phyloP scores from a whole-genome alignment of 2,329 filamentous ascomycete species.

The Neonectria coccinea region DNA sequence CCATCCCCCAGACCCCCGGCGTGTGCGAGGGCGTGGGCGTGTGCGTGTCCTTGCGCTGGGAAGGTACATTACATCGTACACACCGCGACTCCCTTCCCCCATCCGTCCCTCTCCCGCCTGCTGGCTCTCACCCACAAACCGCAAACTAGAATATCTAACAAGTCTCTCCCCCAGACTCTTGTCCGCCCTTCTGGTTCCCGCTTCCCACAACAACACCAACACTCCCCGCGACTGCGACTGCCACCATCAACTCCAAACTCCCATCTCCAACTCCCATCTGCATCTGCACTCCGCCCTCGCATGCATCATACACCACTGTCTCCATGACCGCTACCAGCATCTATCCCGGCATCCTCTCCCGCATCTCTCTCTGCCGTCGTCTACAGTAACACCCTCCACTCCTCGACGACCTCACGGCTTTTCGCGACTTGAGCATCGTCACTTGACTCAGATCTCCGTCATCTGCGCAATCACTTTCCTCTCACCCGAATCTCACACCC shows the following conservation, averaged over 20 bases:
- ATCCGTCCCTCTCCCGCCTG: conserved; percentile 42
- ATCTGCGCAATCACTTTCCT: conserved; percentile 4
- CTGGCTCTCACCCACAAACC: conserved; percentile 37
- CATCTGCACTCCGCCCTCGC: conserved; percentile 32
- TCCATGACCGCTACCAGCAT: conserved; percentile 42
- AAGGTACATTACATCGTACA: conserved; percentile 41
- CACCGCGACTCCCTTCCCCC: conserved; percentile 47
- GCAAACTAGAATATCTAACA: conserved; percentile 46
- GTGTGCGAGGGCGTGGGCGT: conserved; percentile 23
- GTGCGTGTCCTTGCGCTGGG: conserved; percentile 35
- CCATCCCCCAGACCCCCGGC: conserved; percentile 20
- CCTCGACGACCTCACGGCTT: conserved; percentile 21
- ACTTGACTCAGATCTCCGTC: not conserved
- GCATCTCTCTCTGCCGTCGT: conserved; percentile 32
- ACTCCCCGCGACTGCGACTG: conserved; percentile 22
- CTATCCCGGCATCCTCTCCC: conserved; percentile 31
- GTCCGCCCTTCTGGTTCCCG: conserved; percentile 31
- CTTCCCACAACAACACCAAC: conserved; percentile 41
- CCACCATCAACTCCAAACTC: not conserved
- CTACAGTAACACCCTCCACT: conserved; percentile 35
- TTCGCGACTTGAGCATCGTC: conserved; percentile 9
- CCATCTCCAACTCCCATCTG: conserved; percentile 24
- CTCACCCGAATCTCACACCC: conserved; percentile 24
- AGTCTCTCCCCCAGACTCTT: conserved; percentile 43
- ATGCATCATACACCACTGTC: conserved; percentile 38